Percentiles rank a stretch among this genome's conserved stretches.
phyloP scores from a whole-genome alignment of 805 yeast genomes.

The Komagataella mondaviorum region DNA sequence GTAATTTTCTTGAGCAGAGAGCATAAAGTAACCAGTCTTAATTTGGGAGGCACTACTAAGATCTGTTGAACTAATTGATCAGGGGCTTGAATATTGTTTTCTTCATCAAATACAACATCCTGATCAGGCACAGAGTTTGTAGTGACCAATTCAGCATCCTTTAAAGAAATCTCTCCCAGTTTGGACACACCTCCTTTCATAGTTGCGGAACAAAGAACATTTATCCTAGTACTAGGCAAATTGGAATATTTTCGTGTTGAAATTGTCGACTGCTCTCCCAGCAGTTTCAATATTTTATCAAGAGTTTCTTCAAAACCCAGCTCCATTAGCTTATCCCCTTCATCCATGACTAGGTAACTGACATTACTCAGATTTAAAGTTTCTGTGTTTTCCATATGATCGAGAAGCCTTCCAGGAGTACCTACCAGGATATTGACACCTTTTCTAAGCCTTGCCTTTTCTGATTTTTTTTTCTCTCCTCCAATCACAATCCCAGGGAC shows the following conservation, averaged over 20 bases:
- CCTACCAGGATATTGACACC: constrained; percentile 95
- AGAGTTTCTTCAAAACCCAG: constrained; percentile 94
- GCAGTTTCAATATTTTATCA: constrained; percentile 51
- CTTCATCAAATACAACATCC: constrained; percentile 13
- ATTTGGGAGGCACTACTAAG: constrained; percentile 83
- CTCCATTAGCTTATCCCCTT: constrained; percentile 93
- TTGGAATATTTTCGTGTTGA: constrained; percentile 28
- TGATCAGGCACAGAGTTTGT: constrained; percentile 13
- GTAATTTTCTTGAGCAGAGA: constrained; percentile 45
- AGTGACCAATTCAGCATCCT: constrained; percentile 60
- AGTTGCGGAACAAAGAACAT: constrained; percentile 89
- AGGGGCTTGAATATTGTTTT: constrained; percentile 46
- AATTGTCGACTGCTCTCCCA: constrained; percentile 33
- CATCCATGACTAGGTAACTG: constrained; percentile 86
- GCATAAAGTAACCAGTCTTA: constrained; percentile 71
- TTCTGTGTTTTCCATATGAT: constrained; percentile 84
- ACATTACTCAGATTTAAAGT: constrained; percentile 60
- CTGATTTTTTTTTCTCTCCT: constrained; percentile 95
- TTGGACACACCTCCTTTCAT: constrained; percentile 69
- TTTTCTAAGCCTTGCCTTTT: constrained; percentile 88
- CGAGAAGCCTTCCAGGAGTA: constrained; percentile 93
- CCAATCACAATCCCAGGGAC: constrained; percentile 97
- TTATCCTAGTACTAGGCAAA: constrained; percentile 61
- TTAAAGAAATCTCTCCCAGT: constrained; percentile 65
- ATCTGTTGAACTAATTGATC: constrained; percentile 78